These are phyloP conservation scores for Xylariaceae sp. DNA, from an alignment of 2,329 filamentous ascomycete species.

Conservation along the genomic window DNA sequence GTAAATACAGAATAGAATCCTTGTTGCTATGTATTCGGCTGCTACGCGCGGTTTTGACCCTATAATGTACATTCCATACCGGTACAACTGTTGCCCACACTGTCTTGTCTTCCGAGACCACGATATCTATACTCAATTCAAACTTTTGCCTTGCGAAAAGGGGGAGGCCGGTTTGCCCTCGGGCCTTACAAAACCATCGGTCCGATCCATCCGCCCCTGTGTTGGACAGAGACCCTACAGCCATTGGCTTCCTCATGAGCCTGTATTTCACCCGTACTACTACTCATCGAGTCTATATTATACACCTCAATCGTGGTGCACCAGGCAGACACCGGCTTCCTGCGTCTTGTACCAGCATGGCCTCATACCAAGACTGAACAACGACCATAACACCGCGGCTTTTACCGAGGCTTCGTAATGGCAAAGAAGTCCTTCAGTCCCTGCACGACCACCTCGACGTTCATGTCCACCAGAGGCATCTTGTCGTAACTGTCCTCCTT, in stretches of 20 bases:
- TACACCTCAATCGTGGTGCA: not conserved
- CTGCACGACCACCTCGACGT: conserved; percentile 75
- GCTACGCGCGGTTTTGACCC: not conserved
- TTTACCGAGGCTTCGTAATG: conserved; percentile 54
- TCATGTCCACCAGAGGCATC: conserved; percentile 81
- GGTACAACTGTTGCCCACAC: not conserved
- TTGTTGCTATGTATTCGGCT: not conserved
- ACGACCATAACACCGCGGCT: not conserved
- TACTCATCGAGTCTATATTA: not conserved
- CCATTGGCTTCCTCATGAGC: not conserved
- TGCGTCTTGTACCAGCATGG: not conserved
- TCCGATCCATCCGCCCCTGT: not conserved
- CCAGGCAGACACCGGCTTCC: not conserved
- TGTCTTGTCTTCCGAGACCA: not conserved
- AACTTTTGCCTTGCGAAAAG: not conserved
- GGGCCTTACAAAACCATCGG: not conserved
- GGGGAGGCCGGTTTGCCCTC: not conserved
- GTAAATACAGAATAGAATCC: not conserved
- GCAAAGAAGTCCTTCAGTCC: conserved; percentile 75
- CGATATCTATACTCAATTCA: not conserved
- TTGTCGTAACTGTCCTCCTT: conserved; percentile 78
- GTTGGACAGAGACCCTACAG: not conserved
- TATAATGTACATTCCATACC: not conserved
- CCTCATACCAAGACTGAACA: not conserved
- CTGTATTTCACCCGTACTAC: not conserved